These are phyloP conservation scores for Starmera amethionina DNA, from an alignment of 805 yeast genomes.

Conservation along the genomic window DNA sequence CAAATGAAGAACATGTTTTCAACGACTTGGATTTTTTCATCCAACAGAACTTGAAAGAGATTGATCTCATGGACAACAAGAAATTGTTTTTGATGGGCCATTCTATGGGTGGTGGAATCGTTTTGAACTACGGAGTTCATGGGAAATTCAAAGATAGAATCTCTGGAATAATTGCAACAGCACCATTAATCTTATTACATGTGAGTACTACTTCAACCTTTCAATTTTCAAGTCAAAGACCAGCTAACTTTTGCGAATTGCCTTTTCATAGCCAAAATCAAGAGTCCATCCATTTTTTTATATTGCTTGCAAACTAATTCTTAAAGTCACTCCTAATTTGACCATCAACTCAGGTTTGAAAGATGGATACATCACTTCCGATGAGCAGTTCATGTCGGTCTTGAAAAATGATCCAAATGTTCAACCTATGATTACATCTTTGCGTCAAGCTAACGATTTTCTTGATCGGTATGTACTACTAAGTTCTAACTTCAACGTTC, in stretches of 20 bases:
- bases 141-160: slow-evolving; percentile 42
- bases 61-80: slow-evolving; percentile 14
- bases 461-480: slow-evolving; percentile 20
- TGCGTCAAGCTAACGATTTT: slow-evolving; percentile 50
- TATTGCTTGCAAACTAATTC: slow-evolving; percentile 11
- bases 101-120: slow-evolving; percentile 78
- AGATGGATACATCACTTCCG: slow-evolving; percentile 43
- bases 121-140: slow-evolving; percentile 46
- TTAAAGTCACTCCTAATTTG: slow-evolving; percentile 33
- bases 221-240: too few relatives aligned
- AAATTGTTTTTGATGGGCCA: slow-evolving; percentile 53
- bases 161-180: slow-evolving; percentile 38
- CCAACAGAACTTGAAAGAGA: slow-evolving; percentile 29
- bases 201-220: slow-evolving; percentile 1
- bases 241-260: too few relatives aligned
- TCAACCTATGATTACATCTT: slow-evolving; percentile 42
- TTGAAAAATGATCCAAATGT: slow-evolving; percentile 32
- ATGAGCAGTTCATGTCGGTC: slow-evolving; percentile 35
- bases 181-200: slow-evolving; percentile 52
- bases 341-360: slow-evolving; percentile 47
- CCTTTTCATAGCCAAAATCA: slow-evolving; percentile 31
- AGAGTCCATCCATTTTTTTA: slow-evolving; percentile 39
- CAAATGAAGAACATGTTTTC: slow-evolving; percentile 47
- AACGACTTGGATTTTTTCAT: slow-evolving; percentile 53
- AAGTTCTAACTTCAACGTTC: neutral